These are phyloP conservation scores for Monascus purpureus DNA, from an alignment of 495 filamentous ascomycete genomes.

Conservation along the genomic window DNA sequence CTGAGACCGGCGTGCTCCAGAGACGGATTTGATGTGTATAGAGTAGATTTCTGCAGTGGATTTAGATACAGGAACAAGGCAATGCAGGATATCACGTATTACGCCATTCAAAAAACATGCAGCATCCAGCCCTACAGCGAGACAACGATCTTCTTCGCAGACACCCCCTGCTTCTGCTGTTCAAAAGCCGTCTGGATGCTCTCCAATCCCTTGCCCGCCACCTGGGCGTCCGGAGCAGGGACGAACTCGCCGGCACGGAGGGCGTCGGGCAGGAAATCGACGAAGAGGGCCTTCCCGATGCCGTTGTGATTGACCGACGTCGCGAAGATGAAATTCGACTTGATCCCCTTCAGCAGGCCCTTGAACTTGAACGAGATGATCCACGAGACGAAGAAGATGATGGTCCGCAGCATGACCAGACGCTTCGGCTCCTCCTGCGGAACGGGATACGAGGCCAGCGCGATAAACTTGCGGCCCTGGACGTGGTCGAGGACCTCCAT, in stretches of 20 bases:
- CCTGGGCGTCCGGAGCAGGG: slow-evolving; percentile 16
- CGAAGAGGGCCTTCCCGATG: slow-evolving; percentile 23
- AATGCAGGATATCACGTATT: no score
- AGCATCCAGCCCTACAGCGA: no score
- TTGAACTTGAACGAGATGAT: neutral
- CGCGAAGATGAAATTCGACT: slow-evolving; percentile 6
- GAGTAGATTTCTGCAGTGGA: no score
- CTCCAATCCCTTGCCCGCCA: slow-evolving; percentile 29
- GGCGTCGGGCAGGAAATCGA: slow-evolving; percentile 25
- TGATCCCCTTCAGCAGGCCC: slow-evolving; percentile 1
- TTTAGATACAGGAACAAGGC: no score
- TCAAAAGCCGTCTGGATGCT: slow-evolving; percentile 25
- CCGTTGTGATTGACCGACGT: slow-evolving; percentile 11
- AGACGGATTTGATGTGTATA: no score
- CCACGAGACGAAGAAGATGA: neutral
- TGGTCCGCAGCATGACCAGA: neutral
- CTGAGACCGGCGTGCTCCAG: slow-evolving; percentile 19
- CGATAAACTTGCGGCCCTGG: neutral
- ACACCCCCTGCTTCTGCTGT: slow-evolving; percentile 18
- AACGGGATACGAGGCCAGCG: neutral
- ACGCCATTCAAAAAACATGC: no score
- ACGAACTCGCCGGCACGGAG: slow-evolving; percentile 10
- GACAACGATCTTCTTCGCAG: slow-evolving; percentile 30
- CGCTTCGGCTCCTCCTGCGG: neutral
- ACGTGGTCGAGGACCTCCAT: neutral